Conservation (phyloP, 192 early-diverging fungal genomes). For the Powellomyces hirtus region DNA sequence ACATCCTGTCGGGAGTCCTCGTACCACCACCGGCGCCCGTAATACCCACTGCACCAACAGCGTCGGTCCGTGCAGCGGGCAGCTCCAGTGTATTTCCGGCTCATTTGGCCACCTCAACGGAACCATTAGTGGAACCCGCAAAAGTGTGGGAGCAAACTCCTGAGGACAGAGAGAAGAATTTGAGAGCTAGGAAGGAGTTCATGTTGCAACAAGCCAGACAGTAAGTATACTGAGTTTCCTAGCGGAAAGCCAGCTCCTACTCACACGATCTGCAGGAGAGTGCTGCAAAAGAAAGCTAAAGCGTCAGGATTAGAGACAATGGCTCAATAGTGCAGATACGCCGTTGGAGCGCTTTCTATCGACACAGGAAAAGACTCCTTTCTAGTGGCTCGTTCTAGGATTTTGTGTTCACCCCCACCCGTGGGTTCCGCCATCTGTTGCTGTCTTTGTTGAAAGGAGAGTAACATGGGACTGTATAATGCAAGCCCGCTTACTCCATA, state of each 20-base stretch:
- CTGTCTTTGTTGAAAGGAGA: too few species aligned
- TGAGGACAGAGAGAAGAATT: conserved; percentile 57
- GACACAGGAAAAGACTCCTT: too few species aligned
- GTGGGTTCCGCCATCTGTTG: too few species aligned
- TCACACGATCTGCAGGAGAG: neutral
- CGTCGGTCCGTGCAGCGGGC: neutral
- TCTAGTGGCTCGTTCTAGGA: too few species aligned
- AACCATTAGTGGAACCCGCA: conserved; percentile 41
- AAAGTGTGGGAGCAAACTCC: conserved; percentile 62
- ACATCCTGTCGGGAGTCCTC: conserved; percentile 44
- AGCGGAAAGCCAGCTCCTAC: neutral
- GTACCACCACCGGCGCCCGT: conserved; percentile 12
- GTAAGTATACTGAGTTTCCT: conserved; percentile 38
- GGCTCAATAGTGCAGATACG: too few species aligned
- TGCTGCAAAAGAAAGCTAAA: neutral
- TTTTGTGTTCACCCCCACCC: too few species aligned
- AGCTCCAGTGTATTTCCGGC: neutral
- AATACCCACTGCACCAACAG: neutral
- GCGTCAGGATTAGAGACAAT: too few species aligned
- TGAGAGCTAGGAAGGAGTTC: conserved; percentile 64
- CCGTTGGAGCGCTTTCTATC: too few species aligned
- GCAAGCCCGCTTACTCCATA: too few species aligned
- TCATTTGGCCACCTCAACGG: neutral
- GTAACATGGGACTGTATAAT: too few species aligned
- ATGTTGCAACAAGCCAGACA: conserved; percentile 71